Evolutionary conservation across 345 rosid genomes (phyloP), one percentile per base, ranked within the genome.

Genomic region (Mallotus nudiflorus): DNA sequence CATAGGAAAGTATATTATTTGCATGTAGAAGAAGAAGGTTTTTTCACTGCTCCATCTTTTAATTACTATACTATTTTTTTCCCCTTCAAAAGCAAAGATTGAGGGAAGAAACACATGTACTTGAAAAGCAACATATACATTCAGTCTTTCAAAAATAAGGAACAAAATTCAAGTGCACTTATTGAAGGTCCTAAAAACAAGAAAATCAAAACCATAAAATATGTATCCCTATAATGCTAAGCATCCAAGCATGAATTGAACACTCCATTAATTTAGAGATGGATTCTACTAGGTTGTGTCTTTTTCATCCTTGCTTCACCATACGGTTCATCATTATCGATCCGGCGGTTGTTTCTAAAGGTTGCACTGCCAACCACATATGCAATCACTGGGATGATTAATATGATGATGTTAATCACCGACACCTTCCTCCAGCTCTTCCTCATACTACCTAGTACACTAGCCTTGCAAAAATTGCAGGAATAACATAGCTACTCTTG

Each of bases 381-480:
- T 53, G 80, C 68, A 69, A 95, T 84, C 9, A 95, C 88, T 10
- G 92, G 89, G 44, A 95, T 84, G 80, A 90, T 85, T 60, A 90
- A 64, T 39, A 95, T 86, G 29, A 90, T 79, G 1, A 95, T 89
- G 83, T 95, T 92, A n/a, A 95, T 85, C 42, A 92, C 84, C 0
- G 98, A 95, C 37, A 85, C 98, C 79, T 95, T 92, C 80, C 99
- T 85, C 99, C 99, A 95, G 71, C 97, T 95, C 82, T 80, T 84
- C 85, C 72, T 91, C 35, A 95, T 72, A 83, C 92, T 95, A 54
- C 84, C 98, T 19, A 95, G 84, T 29, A 95, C 96, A 18, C 98
- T 97, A 0, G 98, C 99, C 76, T 88, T 95, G 84, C 99, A 95
- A 7, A 98, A 90, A 72, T 82, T 69, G 37, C 99, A 95, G 4